Evolutionary conservation across 1,139 yeast species (phyloP).

Genomic region (Yamadazyma diddensiae): DNA sequence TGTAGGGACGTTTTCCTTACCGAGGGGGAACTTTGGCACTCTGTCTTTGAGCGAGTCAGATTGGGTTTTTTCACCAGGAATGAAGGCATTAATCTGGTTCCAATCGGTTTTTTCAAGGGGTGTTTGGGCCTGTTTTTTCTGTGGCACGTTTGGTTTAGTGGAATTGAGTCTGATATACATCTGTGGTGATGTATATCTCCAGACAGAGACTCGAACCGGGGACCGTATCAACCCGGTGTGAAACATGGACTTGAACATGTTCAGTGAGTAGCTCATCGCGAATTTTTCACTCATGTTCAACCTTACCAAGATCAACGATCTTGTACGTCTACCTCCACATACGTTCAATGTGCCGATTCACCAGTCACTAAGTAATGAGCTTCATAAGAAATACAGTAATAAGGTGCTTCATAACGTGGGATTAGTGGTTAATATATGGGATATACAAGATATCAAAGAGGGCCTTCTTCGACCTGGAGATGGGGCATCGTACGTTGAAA

Average conservation of each 20-base stretch:
- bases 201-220: no score
- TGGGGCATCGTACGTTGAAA: slow-evolving; percentile 82
- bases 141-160: slow-evolving; percentile 32
- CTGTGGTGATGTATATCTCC: no score
- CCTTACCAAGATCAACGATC: slow-evolving; percentile 73
- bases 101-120: slow-evolving; percentile 32
- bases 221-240: no score
- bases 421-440: slow-evolving; percentile 81
- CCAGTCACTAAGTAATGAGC: slow-evolving; percentile 72
- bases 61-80: slow-evolving; percentile 60
- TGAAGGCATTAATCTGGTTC: slow-evolving; percentile 46
- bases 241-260: no score
- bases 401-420: slow-evolving; percentile 82
- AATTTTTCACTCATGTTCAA: slow-evolving; percentile 64
- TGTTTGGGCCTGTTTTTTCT: slow-evolving; percentile 8
- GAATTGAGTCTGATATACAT: no score
- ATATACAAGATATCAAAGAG: slow-evolving; percentile 73
- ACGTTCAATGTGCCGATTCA: slow-evolving; percentile 70
- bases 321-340: slow-evolving; percentile 85
- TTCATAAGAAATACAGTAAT: slow-evolving; percentile 82
- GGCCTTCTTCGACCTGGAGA: slow-evolving; percentile 95
- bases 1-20: slow-evolving; percentile 65
- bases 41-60: slow-evolving; percentile 48
- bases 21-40: slow-evolving; percentile 63
- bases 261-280: slow-evolving; percentile 9